These are phyloP conservation scores for Moniliophthora roreri DNA, from an alignment of 1,284 basidiomycete species.

Conservation along the genomic window DNA sequence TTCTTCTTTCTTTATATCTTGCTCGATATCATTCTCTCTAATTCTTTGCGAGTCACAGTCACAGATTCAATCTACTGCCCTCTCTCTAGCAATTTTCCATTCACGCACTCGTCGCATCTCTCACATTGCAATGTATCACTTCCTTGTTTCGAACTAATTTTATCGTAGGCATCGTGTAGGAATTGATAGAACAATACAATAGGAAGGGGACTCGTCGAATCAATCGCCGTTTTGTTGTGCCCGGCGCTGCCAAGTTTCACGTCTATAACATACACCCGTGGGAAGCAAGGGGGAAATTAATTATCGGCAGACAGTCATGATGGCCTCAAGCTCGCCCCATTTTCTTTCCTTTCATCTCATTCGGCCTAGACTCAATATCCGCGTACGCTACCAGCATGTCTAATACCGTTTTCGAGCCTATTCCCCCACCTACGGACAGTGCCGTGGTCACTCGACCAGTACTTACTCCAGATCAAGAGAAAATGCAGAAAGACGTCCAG, in stretches of 20 bases:
- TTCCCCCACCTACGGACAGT: slow-evolving; percentile 29
- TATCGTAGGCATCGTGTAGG: too few relatives aligned
- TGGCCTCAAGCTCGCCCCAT: background rate
- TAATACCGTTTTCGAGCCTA: slow-evolving; percentile 34
- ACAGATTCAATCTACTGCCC: background rate
- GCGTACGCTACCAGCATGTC: slow-evolving; percentile 21
- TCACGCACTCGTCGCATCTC: background rate
- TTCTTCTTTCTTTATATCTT: background rate
- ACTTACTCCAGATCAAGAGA: slow-evolving; percentile 47
- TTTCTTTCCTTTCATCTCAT: background rate
- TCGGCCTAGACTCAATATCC: background rate
- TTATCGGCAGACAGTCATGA: too few relatives aligned
- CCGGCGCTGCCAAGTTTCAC: too few relatives aligned
- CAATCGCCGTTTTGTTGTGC: too few relatives aligned
- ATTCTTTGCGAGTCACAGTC: background rate
- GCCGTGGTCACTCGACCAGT: slow-evolving; percentile 31
- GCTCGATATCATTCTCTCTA: background rate
- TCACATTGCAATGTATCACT: background rate
- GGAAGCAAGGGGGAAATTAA: too few relatives aligned
- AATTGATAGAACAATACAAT: too few relatives aligned
- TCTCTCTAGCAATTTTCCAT: background rate
- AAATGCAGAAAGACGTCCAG: slow-evolving; percentile 55
- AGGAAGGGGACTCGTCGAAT: too few relatives aligned
- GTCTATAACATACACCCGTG: too few relatives aligned
- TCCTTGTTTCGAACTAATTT: too few relatives aligned